These are phyloP conservation scores for Leishmania aethiopica DNA, from an alignment of 208 protist genomes.

Conservation along the genomic window DNA sequence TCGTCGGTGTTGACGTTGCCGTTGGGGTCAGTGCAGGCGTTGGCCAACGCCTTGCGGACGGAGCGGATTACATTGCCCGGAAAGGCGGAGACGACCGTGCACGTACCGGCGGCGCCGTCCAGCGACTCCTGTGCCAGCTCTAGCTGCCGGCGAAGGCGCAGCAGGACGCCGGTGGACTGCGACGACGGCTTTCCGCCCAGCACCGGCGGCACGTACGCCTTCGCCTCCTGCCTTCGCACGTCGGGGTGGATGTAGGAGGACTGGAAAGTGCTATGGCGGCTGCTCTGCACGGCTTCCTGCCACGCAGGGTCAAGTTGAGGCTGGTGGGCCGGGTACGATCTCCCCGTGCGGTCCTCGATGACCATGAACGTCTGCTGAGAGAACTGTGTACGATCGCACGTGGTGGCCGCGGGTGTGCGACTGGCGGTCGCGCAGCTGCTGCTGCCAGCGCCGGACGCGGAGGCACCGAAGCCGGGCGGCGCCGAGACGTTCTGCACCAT, in stretches of 20 bases:
- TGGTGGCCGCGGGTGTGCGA: background rate
- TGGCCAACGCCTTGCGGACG: conserved; percentile 47
- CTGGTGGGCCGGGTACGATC: conserved; percentile 84
- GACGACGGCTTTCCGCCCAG: conserved; percentile 55
- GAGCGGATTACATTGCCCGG: conserved; percentile 76
- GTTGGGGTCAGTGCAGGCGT: conserved; percentile 27
- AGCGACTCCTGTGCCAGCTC: conserved; percentile 38
- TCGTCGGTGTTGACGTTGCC: conserved; percentile 71
- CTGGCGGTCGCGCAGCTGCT: background rate
- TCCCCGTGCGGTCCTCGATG: conserved; percentile 74
- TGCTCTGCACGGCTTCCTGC: conserved; percentile 15
- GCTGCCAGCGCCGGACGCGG: conserved; percentile 11
- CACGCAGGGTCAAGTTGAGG: conserved; percentile 69
- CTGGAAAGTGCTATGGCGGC: conserved; percentile 28
- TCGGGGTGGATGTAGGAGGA: conserved; percentile 36
- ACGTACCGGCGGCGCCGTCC: background rate
- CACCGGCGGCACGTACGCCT: conserved; percentile 51
- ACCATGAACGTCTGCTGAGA: conserved; percentile 75
- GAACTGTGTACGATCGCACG: conserved; percentile 38
- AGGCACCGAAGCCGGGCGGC: background rate
- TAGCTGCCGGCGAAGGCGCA: conserved; percentile 72
- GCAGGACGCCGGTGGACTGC: conserved; percentile 63
- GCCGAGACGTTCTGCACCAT: conserved; percentile 32
- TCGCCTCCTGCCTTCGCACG: conserved; percentile 28
- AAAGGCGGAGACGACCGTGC: conserved; percentile 41